Evolutionary conservation across 345 rosid genomes (phyloP), one percentile per base, ranked within the genome.

Genomic region (Dovyalis caffra): DNA sequence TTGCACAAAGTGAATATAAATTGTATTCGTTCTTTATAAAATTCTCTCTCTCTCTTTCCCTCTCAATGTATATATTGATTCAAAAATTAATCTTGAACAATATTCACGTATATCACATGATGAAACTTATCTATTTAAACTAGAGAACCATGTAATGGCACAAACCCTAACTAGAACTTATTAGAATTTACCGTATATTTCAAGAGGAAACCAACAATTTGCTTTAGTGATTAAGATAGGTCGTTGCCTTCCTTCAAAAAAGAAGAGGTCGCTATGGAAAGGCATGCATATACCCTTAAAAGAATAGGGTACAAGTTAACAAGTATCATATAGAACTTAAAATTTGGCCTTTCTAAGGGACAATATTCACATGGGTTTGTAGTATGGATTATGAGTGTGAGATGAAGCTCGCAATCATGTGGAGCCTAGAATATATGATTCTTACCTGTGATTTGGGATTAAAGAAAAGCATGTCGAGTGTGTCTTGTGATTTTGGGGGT

Each of bases 291-390:
- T 56, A 72, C 40, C 38, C 31, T 10, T 6, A n/a, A 45, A 65
- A 43, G 29, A 0, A 58, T 26, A 8, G 14, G 26, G 33, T 1
- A 25, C 3, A 2, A 20, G 10, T 0, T 47, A 66, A 70, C 49
- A 73, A 67, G 64, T 53, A 29, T 70, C 31, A 65, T 64, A 26
- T 32, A 37, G 56, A 72, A 38, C 71, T 74, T 53, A 10, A 66
- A 45, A 43, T 79, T 80, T 67, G 77, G 79, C 72, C 45, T 26
- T 80, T 73, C 20, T 35, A 60, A 61, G 84, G 65, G 80, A 80
- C 43, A 33, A 21, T 32, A 16, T 16, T 78, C 85, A 86, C 88
- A 69, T 85, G 86, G 82, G 73, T 37, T 71, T 49, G 71, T 68
- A 28, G 25, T 10, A 4, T 23, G 6, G 33, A 35, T 35, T 35